Percentiles rank a stretch among this genome's conserved stretches.
Evolutionary conservation across 371 early-diverging fungal species (phyloP).

Genomic region (Globomyces sp.): DNA sequence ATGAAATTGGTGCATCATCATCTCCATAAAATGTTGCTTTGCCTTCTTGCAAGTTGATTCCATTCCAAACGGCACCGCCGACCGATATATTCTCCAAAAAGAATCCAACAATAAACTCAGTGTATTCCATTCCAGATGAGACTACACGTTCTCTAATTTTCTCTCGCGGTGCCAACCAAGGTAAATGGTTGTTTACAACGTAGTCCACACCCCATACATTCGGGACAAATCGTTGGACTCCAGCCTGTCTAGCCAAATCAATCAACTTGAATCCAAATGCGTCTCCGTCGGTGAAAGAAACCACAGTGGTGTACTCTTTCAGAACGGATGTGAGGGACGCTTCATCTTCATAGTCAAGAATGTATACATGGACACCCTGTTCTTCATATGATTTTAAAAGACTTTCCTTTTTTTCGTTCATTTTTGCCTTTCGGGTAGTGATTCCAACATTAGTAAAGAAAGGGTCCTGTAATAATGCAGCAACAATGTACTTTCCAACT

Average conservation of each 20-base stretch:
- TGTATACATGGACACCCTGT: background rate
- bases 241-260: background rate
- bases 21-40: background rate
- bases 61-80: background rate
- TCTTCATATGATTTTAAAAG: background rate
- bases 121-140: background rate
- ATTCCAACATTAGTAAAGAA: background rate
- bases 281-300: background rate
- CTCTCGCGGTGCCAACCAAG: background rate
- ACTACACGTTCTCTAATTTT: background rate
- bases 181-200: background rate
- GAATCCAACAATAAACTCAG: background rate
- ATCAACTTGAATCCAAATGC: background rate
- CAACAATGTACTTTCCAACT: background rate
- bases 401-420: background rate
- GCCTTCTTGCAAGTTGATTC: background rate
- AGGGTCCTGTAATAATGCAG: background rate
- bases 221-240: background rate
- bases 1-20: background rate
- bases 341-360: background rate
- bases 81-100: background rate
- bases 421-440: background rate
- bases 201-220: constrained; percentile 7
- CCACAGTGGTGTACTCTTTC: background rate
- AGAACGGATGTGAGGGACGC: background rate